Conservation (phyloP, 2,329 filamentous ascomycete species). For the Fusarium goolgardi region DNA sequence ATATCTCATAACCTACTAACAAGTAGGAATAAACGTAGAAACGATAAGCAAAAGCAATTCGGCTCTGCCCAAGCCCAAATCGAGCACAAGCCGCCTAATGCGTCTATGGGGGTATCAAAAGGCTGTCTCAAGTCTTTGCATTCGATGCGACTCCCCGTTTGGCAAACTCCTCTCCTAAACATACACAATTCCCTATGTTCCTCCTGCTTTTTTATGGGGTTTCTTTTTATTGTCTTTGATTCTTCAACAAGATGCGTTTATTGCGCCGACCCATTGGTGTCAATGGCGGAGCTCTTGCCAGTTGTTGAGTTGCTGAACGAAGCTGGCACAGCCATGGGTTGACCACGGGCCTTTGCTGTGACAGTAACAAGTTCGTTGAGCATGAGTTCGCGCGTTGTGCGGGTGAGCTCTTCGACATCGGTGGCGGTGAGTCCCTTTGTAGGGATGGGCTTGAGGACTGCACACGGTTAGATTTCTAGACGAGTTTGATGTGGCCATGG, state of each 20-base stretch:
- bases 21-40: constrained; percentile 21
- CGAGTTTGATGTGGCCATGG: background rate
- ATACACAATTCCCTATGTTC: background rate
- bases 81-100: constrained; percentile 46
- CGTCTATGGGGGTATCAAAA: constrained; percentile 52
- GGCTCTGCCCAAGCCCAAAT: constrained; percentile 32
- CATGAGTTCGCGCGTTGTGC: constrained; percentile 79
- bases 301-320: constrained; percentile 40
- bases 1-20: constrained; percentile 1
- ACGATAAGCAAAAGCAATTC: constrained; percentile 36
- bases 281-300: constrained; percentile 49
- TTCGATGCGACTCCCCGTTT: constrained; percentile 43
- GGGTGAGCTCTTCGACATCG: constrained; percentile 81
- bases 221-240: background rate
- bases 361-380: constrained; percentile 70
- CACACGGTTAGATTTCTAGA: background rate
- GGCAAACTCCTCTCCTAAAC: constrained; percentile 30
- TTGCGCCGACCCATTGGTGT: constrained; percentile 59
- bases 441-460: constrained; percentile 83
- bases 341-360: constrained; percentile 63
- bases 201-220: background rate
- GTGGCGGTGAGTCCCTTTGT: constrained; percentile 78
- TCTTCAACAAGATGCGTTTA: constrained; percentile 11
- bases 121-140: constrained; percentile 45
- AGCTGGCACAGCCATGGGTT: constrained; percentile 50